Percentiles rank a stretch among this genome's conserved stretches.
Conservation (phyloP, 805 yeast species). For the Candida anglica region DNA sequence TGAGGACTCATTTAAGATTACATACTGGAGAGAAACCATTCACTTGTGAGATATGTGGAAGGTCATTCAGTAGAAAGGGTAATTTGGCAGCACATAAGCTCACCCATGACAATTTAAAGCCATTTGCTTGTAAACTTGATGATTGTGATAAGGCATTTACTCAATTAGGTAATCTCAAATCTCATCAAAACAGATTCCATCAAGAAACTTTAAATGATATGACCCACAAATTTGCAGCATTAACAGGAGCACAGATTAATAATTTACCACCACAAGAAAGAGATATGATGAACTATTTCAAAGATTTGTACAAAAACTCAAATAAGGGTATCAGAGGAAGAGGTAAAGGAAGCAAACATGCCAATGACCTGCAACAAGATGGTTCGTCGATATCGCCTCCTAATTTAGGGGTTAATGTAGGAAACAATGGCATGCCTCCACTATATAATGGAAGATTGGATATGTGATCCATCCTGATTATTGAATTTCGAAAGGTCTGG, state of each 20-base stretch:
- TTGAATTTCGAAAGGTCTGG: no score
- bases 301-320: conserved; percentile 78
- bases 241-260: conserved; percentile 43
- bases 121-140: conserved; percentile 76
- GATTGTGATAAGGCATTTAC: conserved; percentile 81
- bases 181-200: conserved; percentile 91
- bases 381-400: no score
- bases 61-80: conserved; percentile 84
- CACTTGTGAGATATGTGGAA: conserved; percentile 69
- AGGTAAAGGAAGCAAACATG: conserved; percentile 53
- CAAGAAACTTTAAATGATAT: conserved; percentile 62
- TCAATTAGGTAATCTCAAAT: conserved; percentile 88
- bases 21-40: conserved; percentile 95
- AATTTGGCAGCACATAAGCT: conserved; percentile 83
- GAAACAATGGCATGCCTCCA: no score
- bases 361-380: no score
- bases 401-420: no score
- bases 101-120: conserved; percentile 77
- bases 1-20: conserved; percentile 77
- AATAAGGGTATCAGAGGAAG: conserved; percentile 91
- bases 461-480: no score
- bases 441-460: no score
- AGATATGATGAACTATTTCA: conserved; percentile 71
- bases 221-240: conserved; percentile 63
- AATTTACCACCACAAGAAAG: conserved; percentile 59